Evolutionary conservation across 768 basidiomycete species (phyloP), one percentile per base, ranked within the genome.

Genomic region (Suillus fuscotomentosus): DNA sequence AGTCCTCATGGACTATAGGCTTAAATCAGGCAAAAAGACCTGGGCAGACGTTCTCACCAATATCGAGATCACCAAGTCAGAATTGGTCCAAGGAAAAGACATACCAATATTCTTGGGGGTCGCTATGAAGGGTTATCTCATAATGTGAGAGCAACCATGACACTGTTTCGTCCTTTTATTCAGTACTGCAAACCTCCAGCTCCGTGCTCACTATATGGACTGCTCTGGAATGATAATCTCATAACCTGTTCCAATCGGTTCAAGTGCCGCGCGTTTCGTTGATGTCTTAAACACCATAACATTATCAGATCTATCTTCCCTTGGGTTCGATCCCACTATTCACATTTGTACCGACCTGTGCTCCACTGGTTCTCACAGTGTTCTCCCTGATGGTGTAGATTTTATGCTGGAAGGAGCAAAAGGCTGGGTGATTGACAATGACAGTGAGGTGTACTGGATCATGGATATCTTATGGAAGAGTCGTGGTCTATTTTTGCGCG

Each of bases 191-290:
- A 60, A 60, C 13, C 5, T 17, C 10, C 2, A 42, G n/a, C 41
- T 60, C 5, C 24, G 6, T 0, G 3, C 13, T 3, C 59, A 60
- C 27, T 60, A 36, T n/a, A 14, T 43, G 17, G 60, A 27, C 41
- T 8, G 8, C 34, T 60, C 41, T 13, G 60, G 60, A 15, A 48
- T 48, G 27, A 60, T 60, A 1, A 60, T 60, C 6, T 60, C 41
- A 5, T 6, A n/a, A 4, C 22, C 41, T 3, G 0, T 43, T 15
- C 1, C 8, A 13, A 31, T 60, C 1, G 5, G 14, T 3, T 0
- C 6, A 2, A 6, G 13, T 4, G 14, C 45, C 2, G 0, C 54
- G 27, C 3, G 3, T 38, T 51, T 60, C 2, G 9, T 55, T 1
- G n/a, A 51, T 1, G 27, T 60, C 2, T n/a, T 54, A 31, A 50